phyloP scores from a whole-genome alignment of 257 asterid genomes.

The Petunia axillaris region DNA sequence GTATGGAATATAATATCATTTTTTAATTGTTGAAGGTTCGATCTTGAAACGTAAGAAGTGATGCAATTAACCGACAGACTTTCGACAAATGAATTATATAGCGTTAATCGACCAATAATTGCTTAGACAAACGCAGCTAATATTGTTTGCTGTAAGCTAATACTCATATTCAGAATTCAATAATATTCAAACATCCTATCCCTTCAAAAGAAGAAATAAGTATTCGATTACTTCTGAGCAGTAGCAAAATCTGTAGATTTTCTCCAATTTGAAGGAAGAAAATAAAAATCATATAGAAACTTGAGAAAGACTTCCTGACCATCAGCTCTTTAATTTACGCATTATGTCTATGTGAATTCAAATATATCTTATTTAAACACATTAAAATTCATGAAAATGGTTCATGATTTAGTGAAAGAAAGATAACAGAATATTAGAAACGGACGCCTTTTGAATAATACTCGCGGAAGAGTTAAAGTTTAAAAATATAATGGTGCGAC shows the following conservation, averaged over 20 bases:
- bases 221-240: background rate
- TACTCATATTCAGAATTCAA: background rate
- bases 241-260: conserved; percentile 17
- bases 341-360: background rate
- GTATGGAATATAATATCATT: background rate
- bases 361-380: background rate
- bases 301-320: background rate
- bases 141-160: background rate
- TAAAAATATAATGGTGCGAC: too few species aligned
- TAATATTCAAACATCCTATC: background rate
- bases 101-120: background rate
- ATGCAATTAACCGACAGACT: background rate
- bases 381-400: background rate
- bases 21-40: background rate
- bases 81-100: too few species aligned
- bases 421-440: background rate
- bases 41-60: background rate
- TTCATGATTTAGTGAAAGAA: background rate
- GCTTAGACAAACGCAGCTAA: background rate
- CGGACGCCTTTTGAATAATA: too few species aligned
- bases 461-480: too few species aligned
- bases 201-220: background rate
- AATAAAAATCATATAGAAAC: background rate
- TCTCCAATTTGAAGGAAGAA: background rate
- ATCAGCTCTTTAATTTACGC: background rate